phyloP scores from a whole-genome alignment of 805 yeast genomes.

The Candida fluviatilis region DNA sequence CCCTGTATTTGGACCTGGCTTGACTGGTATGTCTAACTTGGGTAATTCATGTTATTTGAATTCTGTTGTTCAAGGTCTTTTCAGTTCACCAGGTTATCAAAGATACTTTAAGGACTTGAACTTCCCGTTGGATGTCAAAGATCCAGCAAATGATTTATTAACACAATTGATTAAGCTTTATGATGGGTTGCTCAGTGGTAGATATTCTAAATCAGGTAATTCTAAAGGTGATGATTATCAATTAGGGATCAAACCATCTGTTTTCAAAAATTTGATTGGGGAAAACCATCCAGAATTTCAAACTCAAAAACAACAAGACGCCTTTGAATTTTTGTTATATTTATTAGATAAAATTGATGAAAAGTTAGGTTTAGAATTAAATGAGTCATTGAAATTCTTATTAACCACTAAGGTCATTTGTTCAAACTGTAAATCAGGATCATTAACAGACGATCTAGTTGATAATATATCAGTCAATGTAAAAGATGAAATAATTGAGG shows the following conservation, averaged over 20 bases:
- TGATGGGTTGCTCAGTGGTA: constrained; percentile 73
- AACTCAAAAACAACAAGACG: constrained; percentile 91
- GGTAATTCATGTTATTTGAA: constrained; percentile 93
- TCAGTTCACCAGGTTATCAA: constrained; percentile 37
- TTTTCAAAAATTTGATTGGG: constrained; percentile 76
- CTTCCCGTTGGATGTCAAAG: constrained; percentile 23
- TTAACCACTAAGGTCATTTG: constrained; percentile 62
- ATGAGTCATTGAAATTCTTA: constrained; percentile 59
- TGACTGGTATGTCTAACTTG: constrained; percentile 82
- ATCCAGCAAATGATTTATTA: constrained; percentile 63
- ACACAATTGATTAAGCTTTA: constrained; percentile 76
- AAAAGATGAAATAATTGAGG: constrained; percentile 32
- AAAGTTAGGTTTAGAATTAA: constrained; percentile 41
- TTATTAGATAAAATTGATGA: constrained; percentile 60
- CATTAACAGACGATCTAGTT: constrained; percentile 48
- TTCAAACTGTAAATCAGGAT: constrained; percentile 54
- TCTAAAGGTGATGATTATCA: constrained; percentile 52
- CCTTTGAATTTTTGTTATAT: constrained; percentile 80
- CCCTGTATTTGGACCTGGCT: constrained; percentile 69
- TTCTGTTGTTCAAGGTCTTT: constrained; percentile 72
- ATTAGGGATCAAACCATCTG: constrained; percentile 69
- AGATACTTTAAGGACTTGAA: constrained; percentile 35
- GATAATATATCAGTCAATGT: constrained; percentile 67
- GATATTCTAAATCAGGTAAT: constrained; percentile 59
- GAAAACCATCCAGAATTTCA: constrained; percentile 76